Evolutionary conservation across 495 filamentous ascomycete species (phyloP).

Genomic region (Schizothecium vesticola): DNA sequence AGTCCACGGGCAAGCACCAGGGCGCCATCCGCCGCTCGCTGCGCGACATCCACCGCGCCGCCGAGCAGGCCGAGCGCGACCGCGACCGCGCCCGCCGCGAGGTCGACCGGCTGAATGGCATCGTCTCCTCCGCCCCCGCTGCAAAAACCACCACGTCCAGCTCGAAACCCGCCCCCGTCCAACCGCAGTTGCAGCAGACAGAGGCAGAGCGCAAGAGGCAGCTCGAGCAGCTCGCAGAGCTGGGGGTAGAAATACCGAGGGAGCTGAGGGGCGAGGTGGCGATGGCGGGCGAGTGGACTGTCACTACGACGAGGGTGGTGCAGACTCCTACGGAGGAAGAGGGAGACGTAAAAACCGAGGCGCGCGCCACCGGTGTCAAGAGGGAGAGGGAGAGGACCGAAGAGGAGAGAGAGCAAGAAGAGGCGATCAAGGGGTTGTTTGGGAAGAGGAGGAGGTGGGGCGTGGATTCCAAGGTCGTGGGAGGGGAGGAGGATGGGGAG

Average conservation of each 20-base stretch:
- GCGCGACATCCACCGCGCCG: constrained; percentile 74
- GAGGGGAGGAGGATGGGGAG: constrained; percentile 59
- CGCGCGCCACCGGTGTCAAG: constrained; percentile 57
- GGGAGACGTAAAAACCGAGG: constrained; percentile 32
- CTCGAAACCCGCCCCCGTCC: constrained; percentile 9
- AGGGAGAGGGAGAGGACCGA: constrained; percentile 59
- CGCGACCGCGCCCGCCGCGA: constrained; percentile 78
- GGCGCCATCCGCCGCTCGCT: constrained; percentile 83
- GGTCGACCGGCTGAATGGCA: constrained; percentile 76
- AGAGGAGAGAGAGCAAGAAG: constrained; percentile 59
- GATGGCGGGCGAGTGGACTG: constrained; percentile 86
- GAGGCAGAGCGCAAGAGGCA: constrained; percentile 74
- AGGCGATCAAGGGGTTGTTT: constrained; percentile 49
- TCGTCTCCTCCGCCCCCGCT: constrained; percentile 44
- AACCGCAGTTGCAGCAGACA: constrained; percentile 32
- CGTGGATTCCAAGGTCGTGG: constrained; percentile 59
- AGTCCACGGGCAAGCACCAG: constrained; percentile 85
- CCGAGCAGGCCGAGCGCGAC: constrained; percentile 72
- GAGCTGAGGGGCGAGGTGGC: constrained; percentile 75
- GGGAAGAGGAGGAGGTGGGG: constrained; percentile 69
- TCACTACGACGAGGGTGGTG: constrained; percentile 52
- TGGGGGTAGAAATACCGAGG: constrained; percentile 82
- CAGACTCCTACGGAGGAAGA: constrained; percentile 15
- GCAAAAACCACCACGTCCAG: background rate
- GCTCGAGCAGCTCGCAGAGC: constrained; percentile 75